phyloP scores from a whole-genome alignment of 2,329 filamentous ascomycete species.

The Dryadomyces sulphureus region DNA sequence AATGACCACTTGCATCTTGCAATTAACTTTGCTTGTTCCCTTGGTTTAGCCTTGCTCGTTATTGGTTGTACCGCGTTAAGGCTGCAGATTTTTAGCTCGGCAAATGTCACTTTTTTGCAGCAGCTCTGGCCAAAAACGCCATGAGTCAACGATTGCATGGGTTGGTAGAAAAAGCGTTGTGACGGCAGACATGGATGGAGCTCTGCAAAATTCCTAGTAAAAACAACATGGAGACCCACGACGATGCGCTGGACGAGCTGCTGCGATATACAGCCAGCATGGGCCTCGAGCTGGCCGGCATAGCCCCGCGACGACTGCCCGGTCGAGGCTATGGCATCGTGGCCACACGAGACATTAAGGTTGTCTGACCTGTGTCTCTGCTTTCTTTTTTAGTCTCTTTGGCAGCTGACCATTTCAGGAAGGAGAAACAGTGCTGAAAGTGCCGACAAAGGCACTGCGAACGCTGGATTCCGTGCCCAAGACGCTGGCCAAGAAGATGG shows the following conservation, averaged over 20 bases:
- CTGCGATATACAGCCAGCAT: constrained; percentile 45
- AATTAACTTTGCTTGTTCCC: no score
- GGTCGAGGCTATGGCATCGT: constrained; percentile 68
- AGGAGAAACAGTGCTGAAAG: constrained; percentile 43
- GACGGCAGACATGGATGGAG: no score
- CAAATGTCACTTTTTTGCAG: no score
- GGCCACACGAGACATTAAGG: constrained; percentile 51
- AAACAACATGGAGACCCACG: constrained; percentile 5
- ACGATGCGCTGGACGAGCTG: constrained; percentile 7
- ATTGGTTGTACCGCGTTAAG: no score
- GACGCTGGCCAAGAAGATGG: constrained; percentile 34
- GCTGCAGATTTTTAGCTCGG: no score
- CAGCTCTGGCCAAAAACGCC: no score
- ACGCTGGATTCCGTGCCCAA: constrained; percentile 46
- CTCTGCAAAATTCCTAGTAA: no score
- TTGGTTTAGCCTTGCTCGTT: no score
- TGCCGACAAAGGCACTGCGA: constrained; percentile 50
- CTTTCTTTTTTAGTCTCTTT: neutral
- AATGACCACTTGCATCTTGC: no score
- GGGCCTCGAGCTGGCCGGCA: constrained; percentile 52
- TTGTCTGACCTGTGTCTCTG: constrained; percentile 15
- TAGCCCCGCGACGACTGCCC: constrained; percentile 51
- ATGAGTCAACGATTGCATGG: no score
- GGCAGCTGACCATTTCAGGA: constrained; percentile 14
- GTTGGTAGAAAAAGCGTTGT: no score